Conservation (phyloP, 2,329 filamentous ascomycete genomes). For the Ophidiomyces ophidiicola region DNA sequence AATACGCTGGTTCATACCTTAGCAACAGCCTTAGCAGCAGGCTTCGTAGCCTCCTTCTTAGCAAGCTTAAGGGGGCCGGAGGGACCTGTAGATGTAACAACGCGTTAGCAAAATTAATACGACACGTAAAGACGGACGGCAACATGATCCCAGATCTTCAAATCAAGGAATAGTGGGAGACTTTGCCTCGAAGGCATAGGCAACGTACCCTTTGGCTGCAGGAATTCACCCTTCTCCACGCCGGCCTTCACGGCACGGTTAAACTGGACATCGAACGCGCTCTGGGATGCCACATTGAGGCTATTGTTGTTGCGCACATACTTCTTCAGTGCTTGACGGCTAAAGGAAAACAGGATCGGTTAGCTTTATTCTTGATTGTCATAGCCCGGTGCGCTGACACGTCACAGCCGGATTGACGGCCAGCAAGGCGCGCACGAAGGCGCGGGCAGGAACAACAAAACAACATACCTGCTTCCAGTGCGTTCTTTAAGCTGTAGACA, state of each 20-base stretch:
- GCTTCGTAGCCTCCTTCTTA: conserved; percentile 53
- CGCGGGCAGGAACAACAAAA: conserved; percentile 15
- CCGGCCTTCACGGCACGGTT: conserved; percentile 73
- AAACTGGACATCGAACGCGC: conserved; percentile 60
- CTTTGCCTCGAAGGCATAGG: conserved; percentile 1
- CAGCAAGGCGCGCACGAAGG: neutral
- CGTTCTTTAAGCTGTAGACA: conserved; percentile 54
- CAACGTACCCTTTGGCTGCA: conserved; percentile 74
- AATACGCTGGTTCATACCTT: too few species aligned
- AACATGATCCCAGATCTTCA: too few species aligned
- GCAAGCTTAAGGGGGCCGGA: conserved; percentile 88
- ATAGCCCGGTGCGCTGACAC: conserved; percentile 6
- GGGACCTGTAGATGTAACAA: conserved; percentile 44
- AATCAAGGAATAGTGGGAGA: neutral
- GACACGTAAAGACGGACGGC: conserved; percentile 1
- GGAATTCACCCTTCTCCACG: conserved; percentile 76
- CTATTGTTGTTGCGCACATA: conserved; percentile 60
- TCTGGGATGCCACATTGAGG: conserved; percentile 42
- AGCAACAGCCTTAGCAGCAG: conserved; percentile 31
- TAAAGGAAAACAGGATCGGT: conserved; percentile 24
- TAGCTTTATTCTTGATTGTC: conserved; percentile 8
- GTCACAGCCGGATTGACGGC: conserved; percentile 6
- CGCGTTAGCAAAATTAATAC: conserved; percentile 21
- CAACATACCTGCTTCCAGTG: conserved; percentile 54
- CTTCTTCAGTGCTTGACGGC: conserved; percentile 62